Evolutionary conservation across 164 flowering plant genomes (phyloP), one percentile per base, ranked within the genome.

Genomic region (Amborella trichopoda): DNA sequence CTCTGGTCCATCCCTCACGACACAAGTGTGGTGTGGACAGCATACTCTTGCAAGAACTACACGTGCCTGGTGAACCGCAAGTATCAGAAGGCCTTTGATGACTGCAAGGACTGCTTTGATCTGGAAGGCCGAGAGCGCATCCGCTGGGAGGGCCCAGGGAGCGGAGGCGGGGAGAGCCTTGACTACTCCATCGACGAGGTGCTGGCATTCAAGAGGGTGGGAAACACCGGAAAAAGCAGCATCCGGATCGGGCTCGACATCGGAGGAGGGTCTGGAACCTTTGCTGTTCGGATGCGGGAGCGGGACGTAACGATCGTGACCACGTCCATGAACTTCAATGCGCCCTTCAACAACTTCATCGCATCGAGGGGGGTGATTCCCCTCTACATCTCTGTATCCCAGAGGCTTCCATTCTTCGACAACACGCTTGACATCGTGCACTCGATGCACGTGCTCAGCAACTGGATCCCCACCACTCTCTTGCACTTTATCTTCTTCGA

Each of bases 401-500:
- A 80, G 68, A 61, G 93, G 57, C 72, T 83, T 3, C 93, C 93
- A 0, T 77, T 83, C 50, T 80, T 80, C 37, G 93, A 83, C 21
- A 71, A 73, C 54, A 77, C 84, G 3, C 49, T 80, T 39, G 93
- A 80, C 32, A 68, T 83, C 1, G 76, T 80, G 10, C 80, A 75
- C 49, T 73, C 83, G 3, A 77, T 73, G 80, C 84, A 77, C 37
- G 82, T 77, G 3, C 17, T 83, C 63, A 79, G 77, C 49, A 75
- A 74, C 45, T 79, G 93, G 87, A 75, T 82, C 14, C 87, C 87
- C 0, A 49, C 65, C 0, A 63, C 50, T 25, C 3, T 73, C 64
- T 41, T 83, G 51, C 71, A 80, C 11, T 83, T 77, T 50, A 23
- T 70, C 47, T 4, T 82, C 52, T 79, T 67, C 44, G 93, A 82